Conservation (phyloP, 228 moss, liverwort and hornwort species). For the Sphagnum magellanicum region DNA sequence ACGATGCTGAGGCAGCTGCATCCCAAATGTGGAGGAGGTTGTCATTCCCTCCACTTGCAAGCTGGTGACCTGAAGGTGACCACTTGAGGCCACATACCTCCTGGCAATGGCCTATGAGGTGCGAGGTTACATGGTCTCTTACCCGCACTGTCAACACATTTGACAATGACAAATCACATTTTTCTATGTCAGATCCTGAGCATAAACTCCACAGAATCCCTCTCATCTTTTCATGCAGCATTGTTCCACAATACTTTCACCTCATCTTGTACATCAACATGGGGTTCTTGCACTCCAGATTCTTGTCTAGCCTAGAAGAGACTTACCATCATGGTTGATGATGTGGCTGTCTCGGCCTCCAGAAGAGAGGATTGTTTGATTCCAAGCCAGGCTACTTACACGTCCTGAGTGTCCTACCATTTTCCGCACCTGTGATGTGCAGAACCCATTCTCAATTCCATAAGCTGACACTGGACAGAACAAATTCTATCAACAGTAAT, state of each 20-base stretch:
- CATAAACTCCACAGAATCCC: background rate
- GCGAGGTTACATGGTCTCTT: constrained; percentile 49
- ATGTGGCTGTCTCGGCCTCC: constrained; percentile 82
- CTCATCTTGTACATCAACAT: background rate
- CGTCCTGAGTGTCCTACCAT: constrained; percentile 64
- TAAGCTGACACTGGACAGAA: background rate
- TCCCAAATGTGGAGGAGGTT: constrained; percentile 94
- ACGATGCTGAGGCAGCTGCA: constrained; percentile 35
- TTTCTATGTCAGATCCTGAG: background rate
- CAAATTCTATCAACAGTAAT: background rate
- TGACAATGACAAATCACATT: constrained; percentile 1
- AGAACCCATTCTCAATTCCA: background rate
- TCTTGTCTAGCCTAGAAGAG: background rate
- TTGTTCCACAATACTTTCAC: background rate
- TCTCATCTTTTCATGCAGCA: background rate
- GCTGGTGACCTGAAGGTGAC: constrained; percentile 80
- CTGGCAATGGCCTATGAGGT: constrained; percentile 68
- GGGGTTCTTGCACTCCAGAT: background rate
- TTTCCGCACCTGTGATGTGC: constrained; percentile 41
- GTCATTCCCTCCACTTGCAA: constrained; percentile 96
- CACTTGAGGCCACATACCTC: constrained; percentile 95
- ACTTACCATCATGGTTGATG: constrained; percentile 84
- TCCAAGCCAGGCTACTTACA: constrained; percentile 91
- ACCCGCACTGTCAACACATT: constrained; percentile 47
- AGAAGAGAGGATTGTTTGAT: constrained; percentile 66